phyloP scores from a whole-genome alignment of 192 early-diverging fungal genomes.

The Dispira parvispora region DNA sequence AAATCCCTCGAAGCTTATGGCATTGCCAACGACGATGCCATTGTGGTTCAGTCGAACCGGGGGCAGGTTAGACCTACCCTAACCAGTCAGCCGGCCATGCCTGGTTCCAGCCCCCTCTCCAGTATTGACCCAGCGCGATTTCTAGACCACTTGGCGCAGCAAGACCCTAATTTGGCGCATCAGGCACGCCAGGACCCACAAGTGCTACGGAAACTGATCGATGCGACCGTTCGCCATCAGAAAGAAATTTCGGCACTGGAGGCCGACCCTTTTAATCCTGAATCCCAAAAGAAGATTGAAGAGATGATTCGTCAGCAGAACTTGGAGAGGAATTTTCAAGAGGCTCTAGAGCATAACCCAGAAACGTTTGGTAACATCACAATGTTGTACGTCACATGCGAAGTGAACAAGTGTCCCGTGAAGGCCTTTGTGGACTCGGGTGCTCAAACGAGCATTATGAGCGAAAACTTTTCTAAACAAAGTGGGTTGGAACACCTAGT shows the following conservation, averaged over 20 bases:
- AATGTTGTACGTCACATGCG: conserved; percentile 79
- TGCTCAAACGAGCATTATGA: conserved; percentile 86
- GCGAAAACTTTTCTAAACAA: conserved; percentile 41
- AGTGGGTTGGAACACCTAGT: conserved; percentile 82
- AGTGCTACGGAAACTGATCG: neutral
- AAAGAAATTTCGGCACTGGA: conserved; percentile 3
- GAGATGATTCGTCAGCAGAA: conserved; percentile 75
- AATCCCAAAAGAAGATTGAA: conserved; percentile 82
- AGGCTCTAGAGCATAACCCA: conserved; percentile 85
- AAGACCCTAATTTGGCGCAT: neutral
- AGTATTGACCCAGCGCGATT: neutral
- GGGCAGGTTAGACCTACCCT: no score
- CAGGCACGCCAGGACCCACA: neutral
- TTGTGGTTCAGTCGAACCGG: conserved; percentile 24
- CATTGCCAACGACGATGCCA: conserved; percentile 44
- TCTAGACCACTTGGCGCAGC: neutral
- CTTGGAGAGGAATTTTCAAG: conserved; percentile 62
- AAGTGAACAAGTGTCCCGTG: conserved; percentile 76
- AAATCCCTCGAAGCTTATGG: conserved; percentile 46
- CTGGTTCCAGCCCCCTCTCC: neutral
- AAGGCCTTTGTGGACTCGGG: conserved; percentile 96
- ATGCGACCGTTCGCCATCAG: neutral
- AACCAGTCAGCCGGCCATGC: neutral
- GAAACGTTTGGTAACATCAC: conserved; percentile 83
- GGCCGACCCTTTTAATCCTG: conserved; percentile 79